Evolutionary conservation across 2,329 filamentous ascomycete species (phyloP), one percentile per base, ranked within the genome.

Genomic region (Arachnomyces sp.): DNA sequence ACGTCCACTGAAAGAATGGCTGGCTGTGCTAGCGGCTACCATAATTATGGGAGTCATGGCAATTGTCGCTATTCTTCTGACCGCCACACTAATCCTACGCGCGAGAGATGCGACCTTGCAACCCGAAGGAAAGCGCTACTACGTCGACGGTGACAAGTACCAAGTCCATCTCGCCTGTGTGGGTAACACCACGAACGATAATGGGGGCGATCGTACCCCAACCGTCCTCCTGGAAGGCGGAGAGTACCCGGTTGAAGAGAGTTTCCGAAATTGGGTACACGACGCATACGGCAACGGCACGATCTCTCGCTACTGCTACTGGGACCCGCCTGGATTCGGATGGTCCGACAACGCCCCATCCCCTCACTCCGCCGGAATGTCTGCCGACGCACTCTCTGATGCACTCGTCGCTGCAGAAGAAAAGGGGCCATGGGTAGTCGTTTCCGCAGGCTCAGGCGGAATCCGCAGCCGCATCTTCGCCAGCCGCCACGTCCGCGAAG

Each of bases 321-420:
- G 86, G 59, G 92, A 98, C 59, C 83, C 92, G 15, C 92, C 92
- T 1, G 92, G 92, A 1, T 76, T 90, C 41, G 90, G 77, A 5
- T 95, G 87, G 81, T 78, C 79, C 34, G 92, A 98, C 63, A 90
- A 92, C 40, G 88, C 90, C 0, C 92, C 92, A 2, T 95, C 89
- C 4, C 92, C 92, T 0, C 82, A 95, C 52, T 94, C 86, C 4
- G 90, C 87, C 3, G 88, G 89, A 32, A 95, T 95, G 77, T 83
- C 85, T n/a, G 82, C 86, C 4, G 88, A 95, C 55, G 86, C 82
- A 0, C 71, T 96, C 17, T 89, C 86, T 32, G 89, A 96, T 66
- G 86, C 88, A 2, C 74, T 98, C 4, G 81, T 83, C 2, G 72
- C 78, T 31, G 79, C 84, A 3, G 88, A 82, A 17, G 92, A 96